A percentile compares a stretch with the other conserved stretches of the same genome.
phyloP scores from a whole-genome alignment of 1,284 basidiomycete genomes.

The Cryptococcus wingfieldii region DNA sequence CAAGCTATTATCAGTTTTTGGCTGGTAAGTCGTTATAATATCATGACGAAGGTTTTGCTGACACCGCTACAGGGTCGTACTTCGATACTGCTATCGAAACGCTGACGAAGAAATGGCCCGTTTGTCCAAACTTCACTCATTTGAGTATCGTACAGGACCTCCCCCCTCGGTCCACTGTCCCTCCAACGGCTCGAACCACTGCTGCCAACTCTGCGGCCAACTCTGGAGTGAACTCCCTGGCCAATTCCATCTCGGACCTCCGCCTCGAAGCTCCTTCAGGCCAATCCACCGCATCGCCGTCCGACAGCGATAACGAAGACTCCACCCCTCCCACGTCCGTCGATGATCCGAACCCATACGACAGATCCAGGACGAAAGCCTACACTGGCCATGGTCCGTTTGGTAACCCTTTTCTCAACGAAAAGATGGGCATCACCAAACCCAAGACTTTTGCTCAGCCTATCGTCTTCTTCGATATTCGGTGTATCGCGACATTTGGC shows the following conservation, averaged over 20 bases:
- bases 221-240: slow-evolving; percentile 15
- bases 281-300: slow-evolving; percentile 1
- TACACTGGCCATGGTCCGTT: slow-evolving; percentile 49
- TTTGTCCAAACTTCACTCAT: slow-evolving; percentile 37
- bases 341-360: slow-evolving; percentile 17
- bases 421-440: slow-evolving; percentile 31
- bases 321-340: slow-evolving; percentile 36
- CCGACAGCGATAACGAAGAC: slow-evolving; percentile 19
- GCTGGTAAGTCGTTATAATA: slow-evolving; percentile 23
- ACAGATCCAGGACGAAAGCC: slow-evolving; percentile 24
- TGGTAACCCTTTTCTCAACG: slow-evolving; percentile 37
- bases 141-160: slow-evolving; percentile 48
- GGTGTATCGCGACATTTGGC: slow-evolving; percentile 45
- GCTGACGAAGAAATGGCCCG: slow-evolving; percentile 41
- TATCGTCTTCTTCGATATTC: slow-evolving; percentile 50
- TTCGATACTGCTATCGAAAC: slow-evolving; percentile 49
- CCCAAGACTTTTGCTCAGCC: slow-evolving; percentile 50
- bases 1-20: slow-evolving; percentile 49
- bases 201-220: slow-evolving; percentile 15
- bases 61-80: slow-evolving; percentile 39
- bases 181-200: slow-evolving; percentile 27
- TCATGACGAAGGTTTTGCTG: background rate
- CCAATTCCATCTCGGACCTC: slow-evolving; percentile 19
- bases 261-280: slow-evolving; percentile 3
- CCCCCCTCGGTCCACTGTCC: slow-evolving; percentile 42